Evolutionary conservation across 2,329 filamentous ascomycete genomes (phyloP).

Genomic region (Fusarium sterilihyphosum): DNA sequence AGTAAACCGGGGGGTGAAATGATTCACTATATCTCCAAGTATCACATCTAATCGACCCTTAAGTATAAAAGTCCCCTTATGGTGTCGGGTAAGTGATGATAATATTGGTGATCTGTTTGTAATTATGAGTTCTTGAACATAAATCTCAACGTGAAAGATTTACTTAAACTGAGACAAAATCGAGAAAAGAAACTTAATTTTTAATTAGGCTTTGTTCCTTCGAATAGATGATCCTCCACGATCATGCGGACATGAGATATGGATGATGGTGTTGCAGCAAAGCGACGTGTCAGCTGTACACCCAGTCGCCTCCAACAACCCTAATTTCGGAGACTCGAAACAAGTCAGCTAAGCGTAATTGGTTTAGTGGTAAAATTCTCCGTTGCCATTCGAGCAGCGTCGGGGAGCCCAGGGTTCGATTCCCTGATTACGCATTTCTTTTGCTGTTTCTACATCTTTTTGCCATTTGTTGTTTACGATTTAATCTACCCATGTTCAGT

Average conservation of each 20-base stretch:
- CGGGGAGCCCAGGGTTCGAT: neutral
- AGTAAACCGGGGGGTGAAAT: fast-evolving
- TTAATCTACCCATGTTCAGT: fast-evolving
- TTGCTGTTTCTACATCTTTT: neutral
- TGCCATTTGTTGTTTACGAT: fast-evolving
- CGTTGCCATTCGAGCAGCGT: neutral
- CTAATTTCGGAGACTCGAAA: fast-evolving
- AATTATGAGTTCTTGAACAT: neutral
- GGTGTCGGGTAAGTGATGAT: neutral
- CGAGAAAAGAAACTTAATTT: fast-evolving
- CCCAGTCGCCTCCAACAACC: fast-evolving
- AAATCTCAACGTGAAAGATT: neutral
- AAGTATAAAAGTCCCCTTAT: neutral
- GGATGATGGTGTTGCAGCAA: fast-evolving
- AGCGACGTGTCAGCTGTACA: fast-evolving
- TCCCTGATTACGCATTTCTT: neutral
- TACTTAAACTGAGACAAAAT: no score
- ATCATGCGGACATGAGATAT: fast-evolving
- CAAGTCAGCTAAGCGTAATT: neutral
- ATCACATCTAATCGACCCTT: no score
- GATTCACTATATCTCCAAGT: no score
- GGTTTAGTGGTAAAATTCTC: constrained; percentile 3
- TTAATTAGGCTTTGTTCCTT: fast-evolving
- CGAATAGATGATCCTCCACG: fast-evolving
- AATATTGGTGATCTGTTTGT: fast-evolving